A percentile compares a stretch with the other conserved stretches of the same genome.
These are phyloP conservation scores for Chrysopogon serrulatus DNA, from an alignment of 176 grass and related monocot species.

Conservation along the genomic window DNA sequence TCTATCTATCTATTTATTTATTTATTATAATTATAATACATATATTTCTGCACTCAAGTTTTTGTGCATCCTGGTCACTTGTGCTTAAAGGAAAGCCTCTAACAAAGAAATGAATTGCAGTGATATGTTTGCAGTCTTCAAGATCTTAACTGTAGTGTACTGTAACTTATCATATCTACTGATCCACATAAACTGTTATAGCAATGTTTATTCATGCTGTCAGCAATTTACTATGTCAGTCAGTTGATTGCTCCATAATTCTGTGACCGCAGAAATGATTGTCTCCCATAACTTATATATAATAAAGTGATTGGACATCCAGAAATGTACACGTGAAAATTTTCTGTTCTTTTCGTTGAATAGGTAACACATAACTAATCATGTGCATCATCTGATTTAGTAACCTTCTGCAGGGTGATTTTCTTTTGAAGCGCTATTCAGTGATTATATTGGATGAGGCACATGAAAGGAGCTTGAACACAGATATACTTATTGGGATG, in stretches of 20 bases:
- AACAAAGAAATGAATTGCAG: constrained; percentile 2
- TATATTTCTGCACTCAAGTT: constrained; percentile 11
- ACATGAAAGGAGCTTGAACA: constrained; percentile 99
- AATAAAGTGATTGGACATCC: neutral
- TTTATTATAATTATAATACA: neutral
- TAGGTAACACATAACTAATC: neutral
- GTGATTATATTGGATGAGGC: constrained; percentile 98
- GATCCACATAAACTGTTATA: neutral
- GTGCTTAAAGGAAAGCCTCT: constrained; percentile 7
- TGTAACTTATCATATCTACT: neutral
- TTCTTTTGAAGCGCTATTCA: constrained; percentile 74
- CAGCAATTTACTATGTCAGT: neutral
- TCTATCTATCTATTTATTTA: constrained; percentile 26
- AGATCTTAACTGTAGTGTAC: neutral
- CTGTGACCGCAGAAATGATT: neutral
- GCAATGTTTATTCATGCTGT: neutral
- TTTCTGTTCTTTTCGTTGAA: constrained; percentile 4
- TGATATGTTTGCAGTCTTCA: neutral
- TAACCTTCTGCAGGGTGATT: constrained; percentile 62
- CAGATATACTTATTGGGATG: constrained; percentile 97
- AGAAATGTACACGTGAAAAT: neutral
- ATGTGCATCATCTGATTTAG: constrained; percentile 9
- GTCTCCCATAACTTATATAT: neutral
- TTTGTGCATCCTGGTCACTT: neutral
- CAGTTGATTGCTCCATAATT: neutral